Evolutionary conservation across 225 moss, liverwort and hornwort species (phyloP).

Genomic region (Sphagnum tenellum): DNA sequence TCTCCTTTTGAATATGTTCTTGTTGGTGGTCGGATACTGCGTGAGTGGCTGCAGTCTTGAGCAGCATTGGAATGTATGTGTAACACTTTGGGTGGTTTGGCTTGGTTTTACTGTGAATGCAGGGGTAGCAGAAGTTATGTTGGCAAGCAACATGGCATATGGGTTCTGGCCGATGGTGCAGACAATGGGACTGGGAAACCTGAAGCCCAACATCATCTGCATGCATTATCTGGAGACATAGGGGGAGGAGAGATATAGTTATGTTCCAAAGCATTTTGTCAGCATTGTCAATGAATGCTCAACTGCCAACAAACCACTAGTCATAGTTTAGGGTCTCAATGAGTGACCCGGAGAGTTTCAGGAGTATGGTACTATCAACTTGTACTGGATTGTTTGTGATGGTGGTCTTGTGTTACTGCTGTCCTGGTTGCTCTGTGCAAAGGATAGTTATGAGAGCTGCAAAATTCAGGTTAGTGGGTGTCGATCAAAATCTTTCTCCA

Average conservation of each 20-base stretch:
- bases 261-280: conserved; percentile 75
- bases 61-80: too few species aligned
- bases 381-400: conserved; percentile 99
- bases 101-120: conserved; percentile 9
- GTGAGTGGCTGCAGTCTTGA: too few species aligned
- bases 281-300: conserved; percentile 97
- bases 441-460: conserved; percentile 94
- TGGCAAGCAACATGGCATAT: conserved; percentile 74
- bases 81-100: too few species aligned
- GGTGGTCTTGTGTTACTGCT: conserved; percentile 97
- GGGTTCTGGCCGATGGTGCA: conserved; percentile 93
- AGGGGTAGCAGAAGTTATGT: conserved; percentile 98
- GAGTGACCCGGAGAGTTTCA: conserved; percentile 98
- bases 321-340: conserved; percentile 94
- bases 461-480: conserved; percentile 96
- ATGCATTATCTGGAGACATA: conserved; percentile 99
- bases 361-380: conserved; percentile 89
- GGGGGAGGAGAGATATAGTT: conserved; percentile 64
- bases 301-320: conserved; percentile 89
- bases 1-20: too few species aligned
- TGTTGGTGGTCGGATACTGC: too few species aligned
- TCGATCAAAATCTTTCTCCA: too few species aligned
- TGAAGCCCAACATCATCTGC: conserved; percentile 98
- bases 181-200: conserved; percentile 93
- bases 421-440: conserved; percentile 94